Conservation (phyloP, 306 rosid species). For the Fragaria vesca region DNA sequence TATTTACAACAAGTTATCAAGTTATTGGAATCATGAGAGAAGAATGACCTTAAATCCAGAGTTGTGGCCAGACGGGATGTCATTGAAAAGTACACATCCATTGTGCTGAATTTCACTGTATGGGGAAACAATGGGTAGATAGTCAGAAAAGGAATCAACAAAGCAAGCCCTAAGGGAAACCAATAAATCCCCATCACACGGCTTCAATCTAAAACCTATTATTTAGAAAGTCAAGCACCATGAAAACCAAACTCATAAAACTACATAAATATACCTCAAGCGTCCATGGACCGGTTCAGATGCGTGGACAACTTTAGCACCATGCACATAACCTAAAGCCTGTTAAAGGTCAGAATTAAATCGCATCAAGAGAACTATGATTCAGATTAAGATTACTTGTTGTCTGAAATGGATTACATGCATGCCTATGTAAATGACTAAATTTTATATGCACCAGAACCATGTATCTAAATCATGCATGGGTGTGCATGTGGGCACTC, state of each 20-base stretch:
- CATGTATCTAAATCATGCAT: neutral
- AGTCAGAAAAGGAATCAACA: neutral
- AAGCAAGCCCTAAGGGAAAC: neutral
- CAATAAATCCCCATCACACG: neutral
- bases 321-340: slow-evolving; percentile 96
- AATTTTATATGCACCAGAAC: neutral
- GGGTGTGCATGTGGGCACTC: neutral
- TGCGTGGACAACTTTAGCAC: slow-evolving; percentile 91
- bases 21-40: neutral
- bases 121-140: slow-evolving; percentile 15
- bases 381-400: neutral
- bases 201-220: neutral
- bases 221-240: slow-evolving; percentile 8
- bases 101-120: slow-evolving; percentile 88
- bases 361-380: neutral
- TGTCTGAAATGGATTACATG: neutral
- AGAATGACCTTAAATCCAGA: slow-evolving; percentile 83
- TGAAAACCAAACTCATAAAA: slow-evolving; percentile 9
- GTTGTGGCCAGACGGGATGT: slow-evolving; percentile 75
- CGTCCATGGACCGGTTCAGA: slow-evolving; percentile 95
- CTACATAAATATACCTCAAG: slow-evolving; percentile 55
- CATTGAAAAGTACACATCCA: slow-evolving; percentile 75
- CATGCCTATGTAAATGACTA: neutral
- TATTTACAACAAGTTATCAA: neutral
- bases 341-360: slow-evolving; percentile 24